A percentile compares a stretch with the other conserved stretches of the same genome.
These are phyloP conservation scores for Boeremia lycopersici DNA, from an alignment of 2,329 filamentous ascomycete species.

Conservation along the genomic window DNA sequence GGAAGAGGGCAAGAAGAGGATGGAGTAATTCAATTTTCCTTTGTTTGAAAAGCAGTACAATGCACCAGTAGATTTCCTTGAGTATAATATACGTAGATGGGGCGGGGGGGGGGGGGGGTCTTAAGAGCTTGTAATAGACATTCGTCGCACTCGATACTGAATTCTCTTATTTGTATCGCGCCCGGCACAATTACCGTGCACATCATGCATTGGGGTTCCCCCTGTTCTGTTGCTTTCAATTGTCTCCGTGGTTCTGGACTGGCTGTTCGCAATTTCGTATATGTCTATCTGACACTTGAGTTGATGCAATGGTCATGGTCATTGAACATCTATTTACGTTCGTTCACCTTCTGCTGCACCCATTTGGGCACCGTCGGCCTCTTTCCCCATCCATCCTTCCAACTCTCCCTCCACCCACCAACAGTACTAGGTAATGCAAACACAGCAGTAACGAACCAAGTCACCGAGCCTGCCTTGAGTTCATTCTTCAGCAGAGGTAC, in stretches of 20 bases:
- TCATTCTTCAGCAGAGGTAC: constrained; percentile 72
- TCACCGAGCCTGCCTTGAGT: constrained; percentile 61
- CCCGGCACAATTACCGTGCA: too few relatives aligned
- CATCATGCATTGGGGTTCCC: too few relatives aligned
- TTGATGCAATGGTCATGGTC: too few relatives aligned
- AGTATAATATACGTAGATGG: constrained; percentile 4
- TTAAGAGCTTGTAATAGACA: background rate
- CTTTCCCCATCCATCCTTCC: constrained; percentile 61
- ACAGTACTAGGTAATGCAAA: constrained; percentile 69
- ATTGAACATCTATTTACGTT: background rate
- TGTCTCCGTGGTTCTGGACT: too few relatives aligned
- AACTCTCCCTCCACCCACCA: constrained; percentile 54
- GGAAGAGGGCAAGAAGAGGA: constrained; percentile 98
- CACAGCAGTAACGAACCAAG: constrained; percentile 73
- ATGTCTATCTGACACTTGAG: too few relatives aligned
- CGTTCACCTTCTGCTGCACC: constrained; percentile 52
- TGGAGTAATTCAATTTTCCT: constrained; percentile 64
- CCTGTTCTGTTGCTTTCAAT: too few relatives aligned
- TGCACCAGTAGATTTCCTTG: constrained; percentile 4
- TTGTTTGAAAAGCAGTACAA: background rate
- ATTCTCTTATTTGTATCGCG: too few relatives aligned
- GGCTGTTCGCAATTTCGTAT: too few relatives aligned
- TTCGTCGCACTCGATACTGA: too few relatives aligned
- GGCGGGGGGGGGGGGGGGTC: too few relatives aligned
- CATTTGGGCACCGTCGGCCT: constrained; percentile 65